Conservation (phyloP, 2,329 filamentous ascomycete species). For the Microsporum ferrugineum region DNA sequence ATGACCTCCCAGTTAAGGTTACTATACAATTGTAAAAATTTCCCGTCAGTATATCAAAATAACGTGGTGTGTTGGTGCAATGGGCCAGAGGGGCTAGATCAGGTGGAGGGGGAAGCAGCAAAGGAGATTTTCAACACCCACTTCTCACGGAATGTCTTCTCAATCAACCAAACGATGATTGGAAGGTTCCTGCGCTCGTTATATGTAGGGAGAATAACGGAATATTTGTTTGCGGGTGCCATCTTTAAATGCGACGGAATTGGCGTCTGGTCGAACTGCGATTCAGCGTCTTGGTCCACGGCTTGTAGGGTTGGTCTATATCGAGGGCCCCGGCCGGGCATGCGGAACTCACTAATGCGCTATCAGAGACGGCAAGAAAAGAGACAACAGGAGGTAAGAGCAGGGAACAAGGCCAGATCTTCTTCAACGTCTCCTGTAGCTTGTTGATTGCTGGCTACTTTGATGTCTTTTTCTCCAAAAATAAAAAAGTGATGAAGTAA, state of each 20-base stretch:
- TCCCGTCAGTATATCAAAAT: neutral
- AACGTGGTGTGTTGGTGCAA: neutral
- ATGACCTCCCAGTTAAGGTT: constrained; percentile 94
- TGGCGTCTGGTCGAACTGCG: constrained; percentile 10
- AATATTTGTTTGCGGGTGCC: constrained; percentile 57
- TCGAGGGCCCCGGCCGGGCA: constrained; percentile 16
- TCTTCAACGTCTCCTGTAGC: neutral
- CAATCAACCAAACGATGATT: constrained; percentile 87
- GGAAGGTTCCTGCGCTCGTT: constrained; percentile 96
- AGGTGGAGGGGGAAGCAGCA: neutral
- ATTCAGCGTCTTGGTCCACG: constrained; percentile 14
- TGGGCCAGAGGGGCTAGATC: neutral
- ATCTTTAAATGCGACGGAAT: constrained; percentile 7
- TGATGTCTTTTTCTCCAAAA: neutral
- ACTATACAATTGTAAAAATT: constrained; percentile 37
- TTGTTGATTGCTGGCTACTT: neutral
- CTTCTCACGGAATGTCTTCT: constrained; percentile 83
- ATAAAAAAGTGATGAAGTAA: neutral
- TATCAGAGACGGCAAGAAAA: constrained; percentile 1
- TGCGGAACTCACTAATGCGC: constrained; percentile 15
- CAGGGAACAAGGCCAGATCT: neutral
- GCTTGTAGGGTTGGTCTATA: constrained; percentile 16
- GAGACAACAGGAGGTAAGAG: neutral
- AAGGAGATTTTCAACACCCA: constrained; percentile 36
- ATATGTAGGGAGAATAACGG: constrained; percentile 93